Evolutionary conservation across 495 filamentous ascomycete species (phyloP).

Genomic region (Melanomma pulvis-pyrius): DNA sequence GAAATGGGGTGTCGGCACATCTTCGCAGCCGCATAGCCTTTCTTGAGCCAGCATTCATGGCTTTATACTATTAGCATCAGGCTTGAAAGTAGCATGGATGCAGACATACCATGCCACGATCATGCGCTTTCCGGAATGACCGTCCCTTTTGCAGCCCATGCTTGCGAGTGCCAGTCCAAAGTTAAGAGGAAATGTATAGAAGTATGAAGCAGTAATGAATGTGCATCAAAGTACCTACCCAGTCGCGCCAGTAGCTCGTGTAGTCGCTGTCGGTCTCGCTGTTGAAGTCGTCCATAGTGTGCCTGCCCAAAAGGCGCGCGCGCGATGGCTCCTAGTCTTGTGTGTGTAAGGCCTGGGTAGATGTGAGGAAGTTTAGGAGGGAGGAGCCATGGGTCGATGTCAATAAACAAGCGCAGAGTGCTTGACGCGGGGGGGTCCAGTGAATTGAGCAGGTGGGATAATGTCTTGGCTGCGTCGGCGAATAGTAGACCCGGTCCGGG

Average conservation of each 20-base stretch:
- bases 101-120: slow-evolving; percentile 1
- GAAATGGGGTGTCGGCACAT: not conserved
- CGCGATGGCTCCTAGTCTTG: not conserved
- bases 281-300: slow-evolving; percentile 87
- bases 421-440: not conserved
- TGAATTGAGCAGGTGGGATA: slow-evolving; percentile 12
- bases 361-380: not conserved
- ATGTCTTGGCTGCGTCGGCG: not conserved
- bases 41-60: not conserved
- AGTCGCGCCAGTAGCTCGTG: slow-evolving; percentile 98
- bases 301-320: not conserved
- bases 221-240: slow-evolving; percentile 67
- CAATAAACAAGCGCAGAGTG: not conserved
- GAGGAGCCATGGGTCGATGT: not conserved
- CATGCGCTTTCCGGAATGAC: not conserved
- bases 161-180: not conserved
- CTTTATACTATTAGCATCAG: not conserved
- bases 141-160: not conserved
- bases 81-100: not conserved
- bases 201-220: not conserved
- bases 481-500: not conserved
- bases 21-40: slow-evolving; percentile 6
- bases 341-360: not conserved
- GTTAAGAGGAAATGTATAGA: not conserved
- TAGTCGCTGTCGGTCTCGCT: slow-evolving; percentile 99